Percentiles rank a stretch among this genome's conserved stretches.
These are phyloP conservation scores for Lotmaria passim DNA, from an alignment of 208 protist genomes.

Conservation along the genomic window DNA sequence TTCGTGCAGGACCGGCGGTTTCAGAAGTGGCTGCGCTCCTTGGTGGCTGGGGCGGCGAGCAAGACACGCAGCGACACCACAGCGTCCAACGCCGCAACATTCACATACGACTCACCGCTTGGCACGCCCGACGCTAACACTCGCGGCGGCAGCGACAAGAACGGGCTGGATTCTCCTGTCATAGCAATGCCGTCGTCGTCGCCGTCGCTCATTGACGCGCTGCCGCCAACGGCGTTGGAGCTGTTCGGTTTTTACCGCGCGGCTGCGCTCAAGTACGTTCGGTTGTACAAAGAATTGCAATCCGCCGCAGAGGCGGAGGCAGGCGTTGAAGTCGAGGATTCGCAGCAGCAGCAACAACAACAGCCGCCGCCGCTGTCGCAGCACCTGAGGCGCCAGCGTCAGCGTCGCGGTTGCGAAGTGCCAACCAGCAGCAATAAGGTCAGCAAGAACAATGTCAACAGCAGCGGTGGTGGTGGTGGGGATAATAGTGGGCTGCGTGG, in stretches of 20 bases:
- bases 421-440: background rate
- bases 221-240: conserved; percentile 46
- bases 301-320: background rate
- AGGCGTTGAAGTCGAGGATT: background rate
- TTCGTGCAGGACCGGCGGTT: conserved; percentile 46
- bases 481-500: background rate
- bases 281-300: conserved; percentile 27
- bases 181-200: too few species aligned
- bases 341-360: background rate
- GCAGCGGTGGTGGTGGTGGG: background rate
- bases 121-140: background rate
- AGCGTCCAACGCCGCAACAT: too few species aligned
- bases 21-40: conserved; percentile 18
- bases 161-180: background rate
- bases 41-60: background rate
- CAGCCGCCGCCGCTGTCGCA: too few species aligned
- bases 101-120: conserved; percentile 1
- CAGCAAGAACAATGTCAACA: background rate
- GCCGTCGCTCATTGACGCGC: conserved; percentile 5
- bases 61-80: background rate
- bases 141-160: background rate
- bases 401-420: background rate
- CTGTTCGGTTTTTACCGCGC: conserved; percentile 52
- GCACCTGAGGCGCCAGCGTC: background rate
- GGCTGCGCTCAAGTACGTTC: conserved; percentile 46